A percentile compares a stretch with the other conserved stretches of the same genome.
Evolutionary conservation across 257 asterid species (phyloP).

Genomic region (Datura wrightii): DNA sequence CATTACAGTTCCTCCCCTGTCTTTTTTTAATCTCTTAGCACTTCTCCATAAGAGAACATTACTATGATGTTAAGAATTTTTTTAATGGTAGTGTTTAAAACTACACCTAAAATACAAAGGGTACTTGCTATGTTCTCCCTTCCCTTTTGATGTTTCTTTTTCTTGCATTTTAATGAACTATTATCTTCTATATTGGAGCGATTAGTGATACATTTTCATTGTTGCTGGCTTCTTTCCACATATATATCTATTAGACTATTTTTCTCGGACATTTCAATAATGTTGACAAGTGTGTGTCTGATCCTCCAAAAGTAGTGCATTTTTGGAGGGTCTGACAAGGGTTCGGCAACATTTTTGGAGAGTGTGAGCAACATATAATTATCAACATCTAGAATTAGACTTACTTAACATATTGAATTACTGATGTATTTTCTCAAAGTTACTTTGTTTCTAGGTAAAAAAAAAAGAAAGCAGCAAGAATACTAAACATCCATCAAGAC

Average conservation of each 20-base stretch:
- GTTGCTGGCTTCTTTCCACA: background rate
- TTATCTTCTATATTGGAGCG: background rate
- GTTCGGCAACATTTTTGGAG: background rate
- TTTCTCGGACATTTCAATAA: too few relatives aligned
- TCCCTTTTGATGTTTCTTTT: background rate
- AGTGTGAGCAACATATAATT: background rate
- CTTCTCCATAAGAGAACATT: background rate
- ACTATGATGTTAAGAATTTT: background rate
- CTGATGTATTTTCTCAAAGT: background rate
- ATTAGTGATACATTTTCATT: background rate
- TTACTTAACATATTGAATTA: background rate
- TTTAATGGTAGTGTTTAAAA: background rate
- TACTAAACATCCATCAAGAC: constrained; percentile 3
- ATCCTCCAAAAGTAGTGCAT: background rate
- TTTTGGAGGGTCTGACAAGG: background rate
- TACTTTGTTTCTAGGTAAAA: background rate
- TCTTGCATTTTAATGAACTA: background rate
- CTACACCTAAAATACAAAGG: background rate
- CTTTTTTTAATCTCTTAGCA: background rate
- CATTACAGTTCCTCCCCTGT: background rate
- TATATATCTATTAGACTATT: background rate
- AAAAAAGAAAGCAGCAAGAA: background rate
- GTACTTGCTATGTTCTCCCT: background rate
- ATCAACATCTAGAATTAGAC: background rate
- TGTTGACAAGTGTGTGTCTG: background rate